Evolutionary conservation across 106 monocot species (phyloP).

Genomic region (Platanthera zijinensis): DNA sequence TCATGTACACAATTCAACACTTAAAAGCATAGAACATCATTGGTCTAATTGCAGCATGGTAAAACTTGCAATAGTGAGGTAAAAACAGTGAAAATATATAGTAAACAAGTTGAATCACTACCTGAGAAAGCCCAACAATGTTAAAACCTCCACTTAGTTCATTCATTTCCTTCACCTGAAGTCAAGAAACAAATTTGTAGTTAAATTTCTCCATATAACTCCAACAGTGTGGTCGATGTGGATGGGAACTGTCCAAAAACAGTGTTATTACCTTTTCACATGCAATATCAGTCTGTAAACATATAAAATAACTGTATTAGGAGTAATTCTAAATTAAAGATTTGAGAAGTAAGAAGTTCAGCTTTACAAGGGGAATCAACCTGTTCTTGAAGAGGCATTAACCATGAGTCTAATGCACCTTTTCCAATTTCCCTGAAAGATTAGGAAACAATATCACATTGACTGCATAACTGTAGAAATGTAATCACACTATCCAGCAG

Average conservation of each 20-base stretch:
- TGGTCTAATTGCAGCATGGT: no score
- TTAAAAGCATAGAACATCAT: no score
- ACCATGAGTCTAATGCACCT: constrained; percentile 77
- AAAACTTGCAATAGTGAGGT: neutral
- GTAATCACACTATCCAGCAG: neutral
- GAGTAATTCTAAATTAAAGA: neutral
- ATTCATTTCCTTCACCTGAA: constrained; percentile 76
- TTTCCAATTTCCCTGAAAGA: constrained; percentile 67
- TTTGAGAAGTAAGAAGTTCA: neutral
- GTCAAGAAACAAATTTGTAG: neutral
- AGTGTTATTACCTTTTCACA: constrained; percentile 62
- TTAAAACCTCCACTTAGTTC: constrained; percentile 67
- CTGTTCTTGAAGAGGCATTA: constrained; percentile 67
- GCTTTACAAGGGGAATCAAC: constrained; percentile 20
- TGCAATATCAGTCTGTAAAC: constrained; percentile 42
- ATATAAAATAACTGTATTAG: constrained; percentile 10
- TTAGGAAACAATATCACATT: neutral
- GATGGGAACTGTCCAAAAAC: neutral
- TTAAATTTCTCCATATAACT: neutral
- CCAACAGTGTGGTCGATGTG: neutral
- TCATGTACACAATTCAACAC: no score
- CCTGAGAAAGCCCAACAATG: constrained; percentile 96
- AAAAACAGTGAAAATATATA: neutral
- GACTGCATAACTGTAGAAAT: neutral
- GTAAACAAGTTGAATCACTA: constrained; percentile 11